phyloP scores from a whole-genome alignment of 129 eudicot genomes.

The Lactuca sativa region DNA sequence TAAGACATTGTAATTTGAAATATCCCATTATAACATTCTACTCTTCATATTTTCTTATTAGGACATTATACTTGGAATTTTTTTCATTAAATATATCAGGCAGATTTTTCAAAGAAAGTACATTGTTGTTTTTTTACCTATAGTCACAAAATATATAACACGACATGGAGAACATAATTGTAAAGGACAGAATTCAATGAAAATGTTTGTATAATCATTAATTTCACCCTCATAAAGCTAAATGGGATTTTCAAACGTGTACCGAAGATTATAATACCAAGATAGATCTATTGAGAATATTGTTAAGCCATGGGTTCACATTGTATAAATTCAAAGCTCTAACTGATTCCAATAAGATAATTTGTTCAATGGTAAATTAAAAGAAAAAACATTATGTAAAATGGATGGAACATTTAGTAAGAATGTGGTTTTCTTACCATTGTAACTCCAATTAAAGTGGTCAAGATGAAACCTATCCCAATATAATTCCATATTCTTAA shows the following conservation, averaged over 20 bases:
- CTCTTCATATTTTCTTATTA: no score
- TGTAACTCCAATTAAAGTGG: conserved; percentile 59
- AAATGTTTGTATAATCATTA: no score
- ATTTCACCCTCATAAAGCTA: no score
- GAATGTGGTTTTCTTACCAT: conserved; percentile 36
- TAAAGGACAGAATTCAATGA: no score
- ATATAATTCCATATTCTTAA: conserved; percentile 63
- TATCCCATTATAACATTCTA: no score
- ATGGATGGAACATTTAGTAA: neutral
- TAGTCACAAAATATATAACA: no score
- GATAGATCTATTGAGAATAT: conserved; percentile 41
- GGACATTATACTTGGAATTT: no score
- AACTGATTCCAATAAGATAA: conserved; percentile 58
- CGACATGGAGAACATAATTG: no score
- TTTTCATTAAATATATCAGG: no score
- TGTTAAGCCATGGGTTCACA: conserved; percentile 31
- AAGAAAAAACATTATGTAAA: neutral
- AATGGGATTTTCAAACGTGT: conserved; percentile 8
- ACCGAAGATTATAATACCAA: conserved; percentile 59
- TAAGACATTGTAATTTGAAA: no score
- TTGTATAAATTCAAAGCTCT: conserved; percentile 34
- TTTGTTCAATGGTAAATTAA: conserved; percentile 33
- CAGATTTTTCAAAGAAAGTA: no score
- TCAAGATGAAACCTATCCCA: conserved; percentile 67
- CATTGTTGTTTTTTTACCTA: no score